Evolutionary conservation across 768 basidiomycete species (phyloP), one percentile per base, ranked within the genome.

Genomic region (Coprinopsis sp.): DNA sequence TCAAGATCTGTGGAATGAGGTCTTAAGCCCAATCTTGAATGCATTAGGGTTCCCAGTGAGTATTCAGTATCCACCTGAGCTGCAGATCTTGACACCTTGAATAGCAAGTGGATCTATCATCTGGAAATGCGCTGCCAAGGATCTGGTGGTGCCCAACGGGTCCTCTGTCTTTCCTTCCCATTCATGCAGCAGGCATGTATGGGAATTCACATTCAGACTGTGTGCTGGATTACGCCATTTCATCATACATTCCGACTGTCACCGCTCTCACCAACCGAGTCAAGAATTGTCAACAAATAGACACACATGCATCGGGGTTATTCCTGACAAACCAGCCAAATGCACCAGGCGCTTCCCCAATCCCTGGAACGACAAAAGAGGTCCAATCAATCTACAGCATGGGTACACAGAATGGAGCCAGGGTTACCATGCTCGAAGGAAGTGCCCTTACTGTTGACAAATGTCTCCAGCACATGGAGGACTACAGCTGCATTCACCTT

Each of bases 261-360:
- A 44, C 30, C 22, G n/a, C 30, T 10, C 38, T 39, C 18, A 39
- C 38, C 12, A 19, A 16, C 8, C 38, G 38, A 25, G 22, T 39
- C 8, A n/a, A n/a, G n/a, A n/a, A n/a, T n/a, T n/a, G n/a, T n/a
- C n/a, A n/a, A n/a, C 8, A 19, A 8, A 19, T 22, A 5, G 6
- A 18, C 16, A 18, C 19, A 8, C 34, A 36, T 7, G 10, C 38
- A 11, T 42, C 42, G 2, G 47, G 42, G 18, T 23, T 53, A 28
- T 46, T 56, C n/a, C 27, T 47, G 6, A 44, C 53, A 18, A 46
- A 31, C 23, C 51, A 55, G 43, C 46, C 54, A 10, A 29, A 53
- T 33, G 43, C 54, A 8, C 54, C 51, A 16, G 52, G 50, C 28
- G 38, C 39, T 27, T 19, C 37, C 23, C 18, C 25, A 2, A 41